Percentiles rank a stretch among this genome's conserved stretches.
phyloP scores from a whole-genome alignment of 192 early-diverging fungal species.

The Gaertneriomyces sp. region DNA sequence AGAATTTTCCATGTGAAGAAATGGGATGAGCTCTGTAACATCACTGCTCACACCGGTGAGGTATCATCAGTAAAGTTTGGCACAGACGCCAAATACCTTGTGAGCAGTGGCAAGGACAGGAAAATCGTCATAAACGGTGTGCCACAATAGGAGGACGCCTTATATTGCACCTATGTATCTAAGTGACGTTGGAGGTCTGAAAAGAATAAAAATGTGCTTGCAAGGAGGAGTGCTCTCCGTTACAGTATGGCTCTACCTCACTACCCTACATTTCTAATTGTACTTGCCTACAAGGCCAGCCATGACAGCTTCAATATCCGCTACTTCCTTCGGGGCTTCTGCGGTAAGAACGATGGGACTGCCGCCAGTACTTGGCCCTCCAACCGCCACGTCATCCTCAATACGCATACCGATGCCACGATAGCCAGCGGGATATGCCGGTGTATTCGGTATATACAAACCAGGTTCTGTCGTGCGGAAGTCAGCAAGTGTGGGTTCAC shows the following conservation, averaged over 20 bases:
- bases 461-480: slow-evolving; percentile 67
- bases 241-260: no score
- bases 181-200: no score
- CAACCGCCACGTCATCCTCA: slow-evolving; percentile 91
- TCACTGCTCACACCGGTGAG: slow-evolving; percentile 11
- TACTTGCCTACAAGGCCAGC: slow-evolving; percentile 10
- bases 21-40: slow-evolving; percentile 40
- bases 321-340: slow-evolving; percentile 78
- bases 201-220: no score
- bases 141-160: no score
- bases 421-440: slow-evolving; percentile 73
- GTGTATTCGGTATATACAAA: slow-evolving; percentile 79
- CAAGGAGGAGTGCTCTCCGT: no score
- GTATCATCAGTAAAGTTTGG: slow-evolving; percentile 47
- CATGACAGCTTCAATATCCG: slow-evolving; percentile 57
- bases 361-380: slow-evolving; percentile 41
- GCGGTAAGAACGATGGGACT: slow-evolving; percentile 68
- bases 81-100: slow-evolving; percentile 37
- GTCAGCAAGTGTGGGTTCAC: slow-evolving; percentile 4
- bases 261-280: not conserved
- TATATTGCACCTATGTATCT: no score
- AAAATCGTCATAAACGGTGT: slow-evolving; percentile 7
- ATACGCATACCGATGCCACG: slow-evolving; percentile 92
- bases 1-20: slow-evolving; percentile 45
- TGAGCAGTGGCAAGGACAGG: slow-evolving; percentile 35